phyloP scores from a whole-genome alignment of 1,139 yeast genomes.

The Nakaseomyces uthaithaninus region DNA sequence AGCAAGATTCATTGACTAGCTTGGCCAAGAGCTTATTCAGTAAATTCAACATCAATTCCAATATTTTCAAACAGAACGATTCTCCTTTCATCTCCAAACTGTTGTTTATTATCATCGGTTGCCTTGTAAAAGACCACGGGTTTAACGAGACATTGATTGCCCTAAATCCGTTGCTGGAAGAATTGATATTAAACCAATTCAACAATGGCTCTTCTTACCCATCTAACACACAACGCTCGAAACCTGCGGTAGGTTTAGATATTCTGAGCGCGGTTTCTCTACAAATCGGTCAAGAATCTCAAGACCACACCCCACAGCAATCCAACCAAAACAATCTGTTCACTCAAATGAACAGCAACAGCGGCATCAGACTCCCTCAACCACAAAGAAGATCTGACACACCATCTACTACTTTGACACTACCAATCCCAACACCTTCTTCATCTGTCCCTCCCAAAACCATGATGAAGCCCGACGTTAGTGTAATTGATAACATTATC shows the following conservation, averaged over 20 bases:
- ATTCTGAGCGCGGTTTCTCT: conserved; percentile 24
- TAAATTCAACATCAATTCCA: conserved; percentile 5
- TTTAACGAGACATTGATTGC: conserved; percentile 58
- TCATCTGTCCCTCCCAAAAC: conserved; percentile 11
- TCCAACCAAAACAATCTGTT: conserved; percentile 3
- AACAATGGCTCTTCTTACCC: not conserved
- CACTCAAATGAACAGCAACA: conserved; percentile 1
- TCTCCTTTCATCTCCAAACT: conserved; percentile 9
- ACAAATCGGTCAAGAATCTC: conserved; percentile 14
- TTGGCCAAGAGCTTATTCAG: conserved; percentile 1
- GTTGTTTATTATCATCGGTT: conserved; percentile 55
- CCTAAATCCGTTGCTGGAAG: conserved; percentile 59
- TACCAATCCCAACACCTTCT: conserved; percentile 6
- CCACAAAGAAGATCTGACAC: conserved; percentile 1
- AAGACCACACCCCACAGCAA: conserved; percentile 8
- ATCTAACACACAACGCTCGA: not conserved
- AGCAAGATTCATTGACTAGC: conserved; percentile 4
- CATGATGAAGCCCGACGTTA: conserved; percentile 7
- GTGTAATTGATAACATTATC: conserved; percentile 21
- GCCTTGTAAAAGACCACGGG: conserved; percentile 71
- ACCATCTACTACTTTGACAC: conserved; percentile 3
- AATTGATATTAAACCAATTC: conserved; percentile 52
- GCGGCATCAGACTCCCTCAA: not conserved
- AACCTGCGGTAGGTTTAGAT: conserved; percentile 18
- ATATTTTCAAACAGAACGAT: conserved; percentile 3